Evolutionary conservation across 78 protist genomes (phyloP).

Genomic region (Dictyostelium purpureum): DNA sequence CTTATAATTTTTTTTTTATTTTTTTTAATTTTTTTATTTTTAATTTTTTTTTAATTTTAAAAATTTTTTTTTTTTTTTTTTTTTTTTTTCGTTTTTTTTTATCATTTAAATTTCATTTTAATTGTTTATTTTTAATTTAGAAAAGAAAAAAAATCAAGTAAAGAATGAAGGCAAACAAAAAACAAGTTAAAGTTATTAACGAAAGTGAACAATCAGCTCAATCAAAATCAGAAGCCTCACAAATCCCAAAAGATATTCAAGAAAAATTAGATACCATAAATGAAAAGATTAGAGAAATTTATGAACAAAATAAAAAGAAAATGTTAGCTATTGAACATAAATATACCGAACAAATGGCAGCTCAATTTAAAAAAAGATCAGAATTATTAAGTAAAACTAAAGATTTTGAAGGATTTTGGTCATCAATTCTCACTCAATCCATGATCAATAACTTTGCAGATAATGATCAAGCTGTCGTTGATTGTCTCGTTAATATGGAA

Average conservation of each 20-base stretch:
- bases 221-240: too few species aligned
- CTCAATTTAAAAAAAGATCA: slow-evolving; percentile 29
- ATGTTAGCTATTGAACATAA: neutral
- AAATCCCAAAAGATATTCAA: neutral
- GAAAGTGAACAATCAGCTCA: too few species aligned
- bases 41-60: too few species aligned
- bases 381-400: neutral
- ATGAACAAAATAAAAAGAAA: slow-evolving; percentile 7
- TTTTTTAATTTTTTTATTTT: too few species aligned
- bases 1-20: too few species aligned
- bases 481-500: neutral
- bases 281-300: neutral
- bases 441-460: slow-evolving; percentile 4
- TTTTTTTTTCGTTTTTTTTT: too few species aligned
- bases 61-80: too few species aligned
- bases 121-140: too few species aligned
- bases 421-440: neutral
- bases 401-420: slow-evolving; percentile 25
- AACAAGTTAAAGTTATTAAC: too few species aligned
- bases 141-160: too few species aligned
- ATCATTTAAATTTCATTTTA: too few species aligned
- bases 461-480: neutral
- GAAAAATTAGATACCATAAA: neutral
- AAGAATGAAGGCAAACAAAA: too few species aligned
- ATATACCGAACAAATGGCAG: neutral